Evolutionary conservation across 768 basidiomycete species (phyloP).

Genomic region (Hericium erinaceus): DNA sequence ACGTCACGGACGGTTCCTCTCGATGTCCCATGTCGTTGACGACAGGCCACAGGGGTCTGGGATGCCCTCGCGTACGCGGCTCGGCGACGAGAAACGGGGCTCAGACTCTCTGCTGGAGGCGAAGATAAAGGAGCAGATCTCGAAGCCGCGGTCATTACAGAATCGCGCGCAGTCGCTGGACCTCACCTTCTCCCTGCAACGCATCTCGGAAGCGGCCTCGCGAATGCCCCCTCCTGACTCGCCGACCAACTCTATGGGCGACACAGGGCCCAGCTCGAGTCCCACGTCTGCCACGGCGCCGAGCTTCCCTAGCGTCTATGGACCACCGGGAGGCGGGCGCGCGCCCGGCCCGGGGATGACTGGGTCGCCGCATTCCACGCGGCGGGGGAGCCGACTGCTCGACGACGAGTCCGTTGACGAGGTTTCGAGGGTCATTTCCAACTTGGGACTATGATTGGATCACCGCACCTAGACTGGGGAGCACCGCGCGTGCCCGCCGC

Average conservation of each 20-base stretch:
- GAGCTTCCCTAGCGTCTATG: conserved; percentile 81
- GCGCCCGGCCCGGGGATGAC: conserved; percentile 18
- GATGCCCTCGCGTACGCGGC: conserved; percentile 56
- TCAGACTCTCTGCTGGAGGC: conserved; percentile 79
- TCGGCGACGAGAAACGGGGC: conserved; percentile 70
- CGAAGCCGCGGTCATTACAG: conserved; percentile 72
- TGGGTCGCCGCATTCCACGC: conserved; percentile 19
- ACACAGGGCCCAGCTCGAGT: conserved; percentile 68
- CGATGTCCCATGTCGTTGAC: conserved; percentile 14
- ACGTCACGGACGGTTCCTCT: conserved; percentile 22
- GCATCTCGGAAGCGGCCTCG: conserved; percentile 61
- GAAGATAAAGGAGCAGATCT: conserved; percentile 68
- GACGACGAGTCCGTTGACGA: conserved; percentile 60
- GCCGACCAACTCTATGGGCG: conserved; percentile 68
- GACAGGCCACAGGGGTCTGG: conserved; percentile 42
- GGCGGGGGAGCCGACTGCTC: conserved; percentile 21
- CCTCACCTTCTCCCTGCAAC: conserved; percentile 75
- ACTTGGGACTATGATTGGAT: conserved; percentile 22
- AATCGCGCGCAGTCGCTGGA: conserved; percentile 89
- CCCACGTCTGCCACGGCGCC: conserved; percentile 73
- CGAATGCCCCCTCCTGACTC: conserved; percentile 66
- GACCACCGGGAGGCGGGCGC: conserved; percentile 41
- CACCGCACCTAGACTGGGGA: conserved; percentile 7
- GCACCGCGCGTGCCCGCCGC: conserved; percentile 5
- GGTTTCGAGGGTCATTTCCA: conserved; percentile 70